Percentiles rank a stretch among this genome's conserved stretches.
Conservation (phyloP, 106 monocot species). For the Vanilla planifolia region DNA sequence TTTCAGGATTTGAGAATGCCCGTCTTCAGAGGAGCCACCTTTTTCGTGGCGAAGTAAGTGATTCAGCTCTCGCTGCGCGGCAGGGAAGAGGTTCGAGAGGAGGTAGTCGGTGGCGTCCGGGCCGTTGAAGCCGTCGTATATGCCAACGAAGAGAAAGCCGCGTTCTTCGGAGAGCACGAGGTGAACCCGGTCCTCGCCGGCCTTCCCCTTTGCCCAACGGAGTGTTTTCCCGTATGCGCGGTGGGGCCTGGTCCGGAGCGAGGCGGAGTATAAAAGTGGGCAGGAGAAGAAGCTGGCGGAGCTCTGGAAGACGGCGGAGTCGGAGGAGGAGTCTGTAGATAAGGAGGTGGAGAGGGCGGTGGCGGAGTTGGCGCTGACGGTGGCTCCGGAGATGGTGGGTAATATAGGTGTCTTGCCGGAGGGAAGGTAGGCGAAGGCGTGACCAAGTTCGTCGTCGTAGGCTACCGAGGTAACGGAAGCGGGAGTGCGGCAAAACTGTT, state of each 20-base stretch:
- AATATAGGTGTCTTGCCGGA: conserved; percentile 4
- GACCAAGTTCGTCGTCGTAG: conserved; percentile 69
- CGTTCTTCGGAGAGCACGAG: conserved; percentile 74
- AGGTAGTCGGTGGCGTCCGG: conserved; percentile 87
- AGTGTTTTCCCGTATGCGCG: conserved; percentile 33
- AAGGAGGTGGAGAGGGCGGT: conserved; percentile 61
- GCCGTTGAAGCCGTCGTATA: conserved; percentile 93
- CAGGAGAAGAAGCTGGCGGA: conserved; percentile 32
- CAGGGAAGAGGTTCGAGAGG: conserved; percentile 55
- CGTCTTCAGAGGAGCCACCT: background rate
- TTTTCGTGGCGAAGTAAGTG: conserved; percentile 3
- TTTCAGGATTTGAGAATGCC: conserved; percentile 50
- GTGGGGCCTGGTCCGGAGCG: conserved; percentile 40
- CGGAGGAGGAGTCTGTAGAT: conserved; percentile 17
- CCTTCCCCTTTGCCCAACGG: conserved; percentile 67
- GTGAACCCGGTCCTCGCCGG: conserved; percentile 93
- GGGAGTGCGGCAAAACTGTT: conserved; percentile 21
- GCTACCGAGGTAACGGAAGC: no score
- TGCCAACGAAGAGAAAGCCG: conserved; percentile 81
- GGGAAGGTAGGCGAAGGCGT: conserved; percentile 79
- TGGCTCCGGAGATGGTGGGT: conserved; percentile 33
- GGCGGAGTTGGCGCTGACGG: conserved; percentile 69
- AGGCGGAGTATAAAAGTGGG: conserved; percentile 21
- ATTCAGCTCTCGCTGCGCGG: conserved; percentile 44
- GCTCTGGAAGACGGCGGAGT: conserved; percentile 34